Evolutionary conservation across 441 rosid species (phyloP).

Genomic region (Corymbia calophylla): DNA sequence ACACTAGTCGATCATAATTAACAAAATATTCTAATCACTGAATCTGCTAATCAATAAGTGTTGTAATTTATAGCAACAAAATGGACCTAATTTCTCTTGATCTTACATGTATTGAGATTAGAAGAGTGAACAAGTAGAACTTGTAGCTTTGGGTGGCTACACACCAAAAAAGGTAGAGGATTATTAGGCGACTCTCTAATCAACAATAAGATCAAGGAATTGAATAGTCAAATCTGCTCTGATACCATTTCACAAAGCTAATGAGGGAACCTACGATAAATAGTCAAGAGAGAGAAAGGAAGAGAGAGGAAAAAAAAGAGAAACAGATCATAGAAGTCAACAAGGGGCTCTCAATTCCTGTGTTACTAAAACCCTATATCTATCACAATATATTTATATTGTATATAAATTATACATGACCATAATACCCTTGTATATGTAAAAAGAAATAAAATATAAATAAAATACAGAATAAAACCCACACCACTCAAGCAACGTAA

Average conservation of each 20-base stretch:
- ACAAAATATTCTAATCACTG: too few species aligned
- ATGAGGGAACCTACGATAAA: background rate
- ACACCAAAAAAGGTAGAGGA: background rate
- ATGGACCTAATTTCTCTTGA: background rate
- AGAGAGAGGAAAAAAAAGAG: background rate
- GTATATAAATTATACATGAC: background rate
- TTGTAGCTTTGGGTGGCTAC: background rate
- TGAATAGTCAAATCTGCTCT: background rate
- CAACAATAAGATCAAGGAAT: background rate
- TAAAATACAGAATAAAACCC: too few species aligned
- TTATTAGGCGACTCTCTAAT: background rate
- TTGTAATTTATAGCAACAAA: background rate
- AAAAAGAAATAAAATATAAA: background rate
- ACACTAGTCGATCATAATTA: background rate
- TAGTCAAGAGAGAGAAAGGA: background rate
- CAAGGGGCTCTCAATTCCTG: accelerated
- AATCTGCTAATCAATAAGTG: too few species aligned
- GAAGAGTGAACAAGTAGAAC: background rate
- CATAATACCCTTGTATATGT: background rate
- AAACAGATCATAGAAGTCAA: background rate
- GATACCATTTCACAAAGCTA: background rate
- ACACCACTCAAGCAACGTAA: background rate
- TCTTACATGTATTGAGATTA: background rate
- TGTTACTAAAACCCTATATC: background rate
- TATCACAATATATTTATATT: background rate